A percentile compares a stretch with the other conserved stretches of the same genome.
These are phyloP conservation scores for Stemphylium beticola DNA, from an alignment of 2,329 filamentous ascomycete species.

Conservation along the genomic window DNA sequence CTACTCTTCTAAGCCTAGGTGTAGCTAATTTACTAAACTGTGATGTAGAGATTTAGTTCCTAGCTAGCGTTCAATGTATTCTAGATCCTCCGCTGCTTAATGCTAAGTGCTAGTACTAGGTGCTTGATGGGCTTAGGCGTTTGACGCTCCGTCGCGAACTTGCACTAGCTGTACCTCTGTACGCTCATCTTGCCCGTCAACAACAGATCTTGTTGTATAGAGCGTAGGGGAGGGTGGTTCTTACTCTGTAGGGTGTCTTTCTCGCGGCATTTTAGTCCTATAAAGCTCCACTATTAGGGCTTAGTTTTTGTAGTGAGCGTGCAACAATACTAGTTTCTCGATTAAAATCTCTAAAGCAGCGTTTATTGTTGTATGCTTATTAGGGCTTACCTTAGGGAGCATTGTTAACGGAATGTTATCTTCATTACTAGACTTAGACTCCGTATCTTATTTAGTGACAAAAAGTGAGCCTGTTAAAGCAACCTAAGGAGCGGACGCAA, in stretches of 20 bases:
- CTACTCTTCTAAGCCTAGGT: background rate
- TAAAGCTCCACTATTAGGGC: background rate
- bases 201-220: background rate
- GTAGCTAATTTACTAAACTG: background rate
- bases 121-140: background rate
- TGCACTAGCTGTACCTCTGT: background rate
- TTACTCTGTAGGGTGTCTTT: background rate
- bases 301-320: background rate
- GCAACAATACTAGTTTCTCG: background rate
- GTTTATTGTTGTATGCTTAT: background rate
- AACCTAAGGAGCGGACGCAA: background rate
- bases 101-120: background rate
- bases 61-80: background rate
- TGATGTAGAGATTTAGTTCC: background rate
- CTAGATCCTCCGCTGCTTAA: background rate
- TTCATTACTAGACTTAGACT: slow-evolving; percentile 1
- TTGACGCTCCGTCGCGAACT: background rate
- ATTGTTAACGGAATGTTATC: background rate
- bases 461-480: slow-evolving; percentile 3
- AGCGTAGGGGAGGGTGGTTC: background rate
- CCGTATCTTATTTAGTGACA: background rate
- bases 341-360: background rate
- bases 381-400: background rate
- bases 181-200: background rate
- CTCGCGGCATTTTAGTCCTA: background rate